These are phyloP conservation scores for Penicillium sp. DNA, from an alignment of 2,329 filamentous ascomycete genomes.

Conservation along the genomic window DNA sequence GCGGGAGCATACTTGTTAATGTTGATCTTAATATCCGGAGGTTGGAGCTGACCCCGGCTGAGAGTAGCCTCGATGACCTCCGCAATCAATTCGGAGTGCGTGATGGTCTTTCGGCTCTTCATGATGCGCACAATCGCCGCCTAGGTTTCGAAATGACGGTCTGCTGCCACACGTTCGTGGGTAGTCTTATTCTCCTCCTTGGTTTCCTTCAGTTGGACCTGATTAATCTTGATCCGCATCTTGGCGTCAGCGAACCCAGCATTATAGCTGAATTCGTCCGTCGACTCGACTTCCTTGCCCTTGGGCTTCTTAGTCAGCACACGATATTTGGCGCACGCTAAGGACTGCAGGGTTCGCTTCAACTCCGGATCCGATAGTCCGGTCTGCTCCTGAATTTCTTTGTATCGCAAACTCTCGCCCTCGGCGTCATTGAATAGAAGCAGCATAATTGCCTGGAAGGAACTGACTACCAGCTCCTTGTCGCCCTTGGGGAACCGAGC, in stretches of 20 bases:
- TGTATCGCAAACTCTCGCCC: slow-evolving; percentile 68
- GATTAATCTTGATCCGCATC: slow-evolving; percentile 95
- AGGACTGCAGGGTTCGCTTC: slow-evolving; percentile 85
- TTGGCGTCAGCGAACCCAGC: slow-evolving; percentile 73
- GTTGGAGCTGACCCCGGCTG: slow-evolving; percentile 79
- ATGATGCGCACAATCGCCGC: slow-evolving; percentile 95
- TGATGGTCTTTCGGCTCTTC: slow-evolving; percentile 88
- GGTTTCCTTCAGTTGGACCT: slow-evolving; percentile 95
- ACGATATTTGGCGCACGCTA: slow-evolving; percentile 85
- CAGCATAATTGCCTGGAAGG: slow-evolving; percentile 87
- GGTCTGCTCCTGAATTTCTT: slow-evolving; percentile 71
- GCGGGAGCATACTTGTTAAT: slow-evolving; percentile 76
- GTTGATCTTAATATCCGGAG: slow-evolving; percentile 89
- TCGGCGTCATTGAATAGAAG: slow-evolving; percentile 79
- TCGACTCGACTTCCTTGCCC: slow-evolving; percentile 72
- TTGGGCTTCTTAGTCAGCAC: slow-evolving; percentile 84
- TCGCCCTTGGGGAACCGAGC: slow-evolving; percentile 74
- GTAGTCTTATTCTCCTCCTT: slow-evolving; percentile 93
- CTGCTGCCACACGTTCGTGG: slow-evolving; percentile 82
- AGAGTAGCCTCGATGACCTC: slow-evolving; percentile 92
- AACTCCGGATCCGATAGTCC: slow-evolving; percentile 76
- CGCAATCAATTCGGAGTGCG: slow-evolving; percentile 80
- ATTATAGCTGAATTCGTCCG: slow-evolving; percentile 86
- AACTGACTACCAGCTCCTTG: slow-evolving; percentile 88
- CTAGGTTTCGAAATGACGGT: slow-evolving; percentile 94